These are phyloP conservation scores for Cucumis variabilis DNA, from an alignment of 331 rosid species.

Conservation along the genomic window DNA sequence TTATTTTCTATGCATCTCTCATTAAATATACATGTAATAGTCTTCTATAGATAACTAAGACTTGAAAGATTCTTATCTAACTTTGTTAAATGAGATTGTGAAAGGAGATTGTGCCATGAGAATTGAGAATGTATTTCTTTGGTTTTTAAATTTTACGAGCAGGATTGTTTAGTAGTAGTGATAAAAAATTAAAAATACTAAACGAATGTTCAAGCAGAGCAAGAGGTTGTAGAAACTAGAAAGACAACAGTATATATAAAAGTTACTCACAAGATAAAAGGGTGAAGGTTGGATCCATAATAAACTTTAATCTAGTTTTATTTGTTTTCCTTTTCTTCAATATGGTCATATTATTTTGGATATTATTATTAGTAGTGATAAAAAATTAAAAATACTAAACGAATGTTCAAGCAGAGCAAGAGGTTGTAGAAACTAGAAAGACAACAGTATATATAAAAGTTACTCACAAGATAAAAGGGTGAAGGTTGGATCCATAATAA, in stretches of 20 bases:
- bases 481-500: too few species aligned
- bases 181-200: too few species aligned
- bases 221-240: background rate
- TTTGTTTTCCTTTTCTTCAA: background rate
- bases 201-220: background rate
- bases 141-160: background rate
- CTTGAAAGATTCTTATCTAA: background rate
- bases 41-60: background rate
- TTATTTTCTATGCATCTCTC: background rate
- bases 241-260: background rate
- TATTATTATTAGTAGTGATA: background rate
- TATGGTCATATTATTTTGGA: conserved; percentile 1
- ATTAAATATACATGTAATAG: too few species aligned
- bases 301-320: background rate
- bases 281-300: background rate
- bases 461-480: background rate
- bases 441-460: background rate
- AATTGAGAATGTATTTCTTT: background rate
- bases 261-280: background rate
- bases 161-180: background rate
- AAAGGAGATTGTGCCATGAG: background rate
- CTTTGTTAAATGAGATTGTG: background rate
- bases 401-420: background rate
- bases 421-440: background rate
- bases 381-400: background rate